Evolutionary conservation across 257 asterid species (phyloP), one percentile per base, ranked within the genome.

Genomic region (Paulownia fortunei): DNA sequence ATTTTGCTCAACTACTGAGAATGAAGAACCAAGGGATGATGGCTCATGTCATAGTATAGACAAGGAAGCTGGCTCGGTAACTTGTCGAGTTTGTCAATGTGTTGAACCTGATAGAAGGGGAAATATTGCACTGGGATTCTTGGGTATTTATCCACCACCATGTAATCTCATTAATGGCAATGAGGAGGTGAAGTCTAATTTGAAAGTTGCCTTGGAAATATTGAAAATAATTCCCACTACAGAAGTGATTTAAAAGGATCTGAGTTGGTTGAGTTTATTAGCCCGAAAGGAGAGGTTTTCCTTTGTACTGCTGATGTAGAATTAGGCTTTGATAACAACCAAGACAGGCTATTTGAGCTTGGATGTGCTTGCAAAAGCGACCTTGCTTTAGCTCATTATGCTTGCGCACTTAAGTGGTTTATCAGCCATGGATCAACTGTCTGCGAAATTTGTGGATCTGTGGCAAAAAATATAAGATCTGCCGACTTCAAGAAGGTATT

Each of bases 81-180:
- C 94, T 67, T 94, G 98, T 87, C 89, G 98, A 72, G 98, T 94
- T 81, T 94, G 98, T 82, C 98, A 94, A 16, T 94, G 98, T 63
- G 72, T 69, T 51, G 97, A 92, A 80, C 84, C 94, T 64, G 97
- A 94, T 79, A 87, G 90, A 86, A 88, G 82, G 86, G 97, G 98
- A 30, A 87, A 84, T 82, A 73, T 79, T 55, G 97, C 96, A 26
- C 84, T 92, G 70, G 95, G 86, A 74, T 89, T 90, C 77, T 81
- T 92, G 85, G 93, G 91, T 81, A 85, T 94, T 47, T 79, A 79
- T 76, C 93, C 94, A 51, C 97, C 94, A 23, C 55, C 62, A 69
- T 71, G 76, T 67, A 81, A 58, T 63, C 76, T 75, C 76, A 64
- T 39, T 59, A 73, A 67, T 67, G 81, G 74, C 56, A 76, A 77